Percentiles rank a stretch among this genome's conserved stretches.
phyloP scores from a whole-genome alignment of 495 filamentous ascomycete genomes.

The Pseudoneurospora amorphoporcata region DNA sequence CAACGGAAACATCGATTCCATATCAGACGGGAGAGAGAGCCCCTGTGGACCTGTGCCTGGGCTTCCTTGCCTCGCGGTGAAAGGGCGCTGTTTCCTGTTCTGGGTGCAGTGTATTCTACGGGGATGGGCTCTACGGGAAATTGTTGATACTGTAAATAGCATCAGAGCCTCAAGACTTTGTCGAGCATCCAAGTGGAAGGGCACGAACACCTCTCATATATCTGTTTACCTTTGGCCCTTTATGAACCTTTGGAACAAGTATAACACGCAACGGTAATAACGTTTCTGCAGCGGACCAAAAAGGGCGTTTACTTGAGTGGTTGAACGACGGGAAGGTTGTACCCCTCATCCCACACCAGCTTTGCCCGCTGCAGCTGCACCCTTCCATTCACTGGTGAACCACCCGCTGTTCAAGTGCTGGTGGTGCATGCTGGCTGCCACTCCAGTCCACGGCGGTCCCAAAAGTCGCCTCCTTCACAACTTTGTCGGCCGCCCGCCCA shows the following conservation, averaged over 20 bases:
- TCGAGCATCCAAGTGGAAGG: not conserved
- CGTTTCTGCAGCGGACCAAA: not conserved
- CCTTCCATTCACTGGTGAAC: not conserved
- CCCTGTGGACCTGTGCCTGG: not conserved
- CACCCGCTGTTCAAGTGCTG: not conserved
- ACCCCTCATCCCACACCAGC: conserved; percentile 14
- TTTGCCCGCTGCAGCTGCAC: not conserved
- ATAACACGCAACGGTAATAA: not conserved
- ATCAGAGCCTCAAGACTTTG: not conserved
- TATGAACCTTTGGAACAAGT: not conserved
- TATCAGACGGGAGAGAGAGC: not conserved
- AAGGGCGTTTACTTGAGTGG: not conserved
- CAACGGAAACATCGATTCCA: not conserved
- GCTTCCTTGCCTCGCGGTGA: not conserved
- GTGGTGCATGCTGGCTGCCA: not conserved
- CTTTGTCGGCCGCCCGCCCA: conserved; percentile 15
- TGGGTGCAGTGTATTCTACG: not conserved
- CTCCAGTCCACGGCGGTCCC: not conserved
- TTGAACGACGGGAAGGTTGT: conserved; percentile 1
- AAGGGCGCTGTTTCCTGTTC: not conserved
- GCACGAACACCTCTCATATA: not conserved
- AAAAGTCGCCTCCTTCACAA: not conserved
- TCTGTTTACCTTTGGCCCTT: not conserved
- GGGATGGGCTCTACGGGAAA: not conserved
- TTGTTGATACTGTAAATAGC: not conserved